These are phyloP conservation scores for Thermothielavioides terrestris DNA, from an alignment of 495 filamentous ascomycete species.

Conservation along the genomic window DNA sequence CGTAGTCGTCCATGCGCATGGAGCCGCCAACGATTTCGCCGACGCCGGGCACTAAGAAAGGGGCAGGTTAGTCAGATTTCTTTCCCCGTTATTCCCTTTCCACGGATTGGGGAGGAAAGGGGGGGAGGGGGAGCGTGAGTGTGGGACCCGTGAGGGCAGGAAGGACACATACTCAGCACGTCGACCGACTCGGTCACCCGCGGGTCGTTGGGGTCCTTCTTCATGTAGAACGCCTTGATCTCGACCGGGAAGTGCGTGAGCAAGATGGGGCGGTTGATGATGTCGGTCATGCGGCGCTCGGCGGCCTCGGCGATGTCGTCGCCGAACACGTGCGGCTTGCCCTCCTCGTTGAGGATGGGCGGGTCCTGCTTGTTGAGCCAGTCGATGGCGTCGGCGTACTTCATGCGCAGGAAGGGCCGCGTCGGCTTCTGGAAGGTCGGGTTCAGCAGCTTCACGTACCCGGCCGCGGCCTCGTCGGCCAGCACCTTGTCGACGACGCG, in stretches of 20 bases:
- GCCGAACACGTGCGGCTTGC: conserved; percentile 79
- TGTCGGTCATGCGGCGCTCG: conserved; percentile 93
- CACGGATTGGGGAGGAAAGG: no score
- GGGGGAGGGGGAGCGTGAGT: no score
- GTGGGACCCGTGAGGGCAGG: no score
- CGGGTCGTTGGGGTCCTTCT: conserved; percentile 70
- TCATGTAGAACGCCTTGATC: conserved; percentile 99
- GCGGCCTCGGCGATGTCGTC: conserved; percentile 98
- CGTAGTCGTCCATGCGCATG: conserved; percentile 90
- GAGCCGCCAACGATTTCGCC: conserved; percentile 95
- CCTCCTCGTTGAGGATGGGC: conserved; percentile 82
- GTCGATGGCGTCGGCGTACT: conserved; percentile 84
- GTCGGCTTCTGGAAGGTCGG: conserved; percentile 70
- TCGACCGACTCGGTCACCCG: conserved; percentile 97
- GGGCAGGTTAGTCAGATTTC: not conserved
- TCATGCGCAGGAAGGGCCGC: conserved; percentile 91
- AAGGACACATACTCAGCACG: conserved; percentile 57
- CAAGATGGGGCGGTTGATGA: conserved; percentile 90
- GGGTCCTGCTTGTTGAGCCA: conserved; percentile 80
- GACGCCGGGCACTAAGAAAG: conserved; percentile 47
- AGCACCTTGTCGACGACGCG: conserved; percentile 71
- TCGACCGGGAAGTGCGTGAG: conserved; percentile 93
- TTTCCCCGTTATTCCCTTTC: no score
- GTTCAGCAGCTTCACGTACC: conserved; percentile 76
- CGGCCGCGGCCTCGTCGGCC: conserved; percentile 58